phyloP scores from a whole-genome alignment of 306 rosid genomes.

The Cicer judaicum region DNA sequence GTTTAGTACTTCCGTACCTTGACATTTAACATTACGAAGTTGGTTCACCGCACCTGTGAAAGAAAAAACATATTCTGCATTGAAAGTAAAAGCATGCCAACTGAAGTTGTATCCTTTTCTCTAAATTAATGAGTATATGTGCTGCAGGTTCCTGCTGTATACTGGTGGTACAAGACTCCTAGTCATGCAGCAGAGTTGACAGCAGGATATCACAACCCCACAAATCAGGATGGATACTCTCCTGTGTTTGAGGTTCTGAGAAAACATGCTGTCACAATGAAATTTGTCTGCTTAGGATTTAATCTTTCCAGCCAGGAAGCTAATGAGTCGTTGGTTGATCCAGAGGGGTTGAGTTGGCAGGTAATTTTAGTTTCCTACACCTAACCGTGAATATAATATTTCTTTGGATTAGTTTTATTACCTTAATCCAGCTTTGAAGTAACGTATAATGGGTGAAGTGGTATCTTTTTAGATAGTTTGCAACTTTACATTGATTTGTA shows the following conservation, averaged over 20 bases:
- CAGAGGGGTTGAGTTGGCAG: constrained; percentile 96
- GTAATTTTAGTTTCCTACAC: constrained; percentile 50
- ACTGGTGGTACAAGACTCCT: constrained; percentile 94
- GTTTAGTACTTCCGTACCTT: not conserved
- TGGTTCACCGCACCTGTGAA: constrained; percentile 31
- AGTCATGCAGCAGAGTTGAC: constrained; percentile 98
- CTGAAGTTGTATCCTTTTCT: constrained; percentile 31
- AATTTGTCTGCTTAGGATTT: constrained; percentile 79
- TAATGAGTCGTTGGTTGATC: constrained; percentile 79
- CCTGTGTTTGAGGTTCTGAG: constrained; percentile 83
- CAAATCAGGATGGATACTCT: constrained; percentile 92
- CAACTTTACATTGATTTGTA: not conserved
- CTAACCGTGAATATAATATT: constrained; percentile 18
- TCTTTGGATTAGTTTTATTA: constrained; percentile 29
- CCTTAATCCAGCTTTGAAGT: constrained; percentile 38
- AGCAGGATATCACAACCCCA: constrained; percentile 92
- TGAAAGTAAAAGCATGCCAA: constrained; percentile 11
- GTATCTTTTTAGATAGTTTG: constrained; percentile 26
- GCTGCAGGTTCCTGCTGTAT: constrained; percentile 86
- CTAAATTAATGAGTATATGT: constrained; percentile 19
- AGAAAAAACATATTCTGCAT: constrained; percentile 1
- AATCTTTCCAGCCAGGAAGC: constrained; percentile 68
- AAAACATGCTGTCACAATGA: constrained; percentile 73
- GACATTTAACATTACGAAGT: constrained; percentile 5
- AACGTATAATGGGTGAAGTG: constrained; percentile 18